Evolutionary conservation across 305 asterid genomes (phyloP), one percentile per base, ranked within the genome.

Genomic region (Fraxinus platypoda): DNA sequence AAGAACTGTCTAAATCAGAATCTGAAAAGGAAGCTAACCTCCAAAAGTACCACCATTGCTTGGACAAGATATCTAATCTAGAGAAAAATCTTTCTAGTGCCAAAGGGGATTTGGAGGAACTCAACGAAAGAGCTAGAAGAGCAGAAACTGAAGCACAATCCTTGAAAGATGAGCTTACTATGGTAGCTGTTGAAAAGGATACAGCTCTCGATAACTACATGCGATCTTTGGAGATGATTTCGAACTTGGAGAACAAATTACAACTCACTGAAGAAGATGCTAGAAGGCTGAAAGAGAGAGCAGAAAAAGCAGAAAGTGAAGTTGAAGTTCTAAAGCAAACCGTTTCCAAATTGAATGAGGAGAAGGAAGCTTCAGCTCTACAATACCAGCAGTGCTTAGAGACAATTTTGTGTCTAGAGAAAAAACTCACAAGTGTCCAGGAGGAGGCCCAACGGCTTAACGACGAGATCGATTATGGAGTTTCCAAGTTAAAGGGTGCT

Each of bases 301-400:
- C 95, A 59, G 97, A 91, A 85, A 91, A 88, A 25, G 96, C 97
- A 1, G 98, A 95, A 86, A 85, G 81, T 46, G 97, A 94, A 88
- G 91, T 93, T 17, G 94, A 92, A 84, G 81, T 78, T 86, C 94
- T 97, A 80, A 93, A 87, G 85, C 90, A 85, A 79, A 89, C 84
- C 2, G 84, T 95, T 81, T 83, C 91, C 76, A 90, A 87, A 83
- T 85, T 94, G 88, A 90, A 88, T 0, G 89, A 85, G 84, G 99
- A 94, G 83, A 93, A 93, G 85, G 95, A 92, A 81, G 91, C 90
- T 77, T 88, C 87, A 6, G 93, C 92, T 81, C 78, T 83, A 80
- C 89, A 91, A 85, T 90, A 89, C 91, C 88, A 83, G 85, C 90
- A 90, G 85, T 91, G 95, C 88, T 84, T 93, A 87, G 93, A 90